A percentile compares a stretch with the other conserved stretches of the same genome.
Evolutionary conservation across 176 grass and related monocot species (phyloP).

Genomic region (Puccinellia tenuiflora): DNA sequence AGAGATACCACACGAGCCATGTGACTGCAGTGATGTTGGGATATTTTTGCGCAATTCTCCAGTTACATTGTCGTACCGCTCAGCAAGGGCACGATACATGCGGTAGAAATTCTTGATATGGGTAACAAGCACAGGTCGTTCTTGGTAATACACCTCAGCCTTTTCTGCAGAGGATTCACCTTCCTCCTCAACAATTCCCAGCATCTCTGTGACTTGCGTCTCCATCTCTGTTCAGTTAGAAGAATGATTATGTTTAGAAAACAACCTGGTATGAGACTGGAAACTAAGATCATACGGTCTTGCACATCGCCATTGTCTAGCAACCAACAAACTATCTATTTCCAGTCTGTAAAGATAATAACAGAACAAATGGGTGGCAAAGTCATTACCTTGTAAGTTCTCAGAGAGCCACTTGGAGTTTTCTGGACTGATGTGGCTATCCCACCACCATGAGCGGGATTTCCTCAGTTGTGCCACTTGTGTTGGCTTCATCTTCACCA

Average conservation of each 20-base stretch:
- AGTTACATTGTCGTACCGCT: constrained; percentile 70
- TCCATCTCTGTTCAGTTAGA: constrained; percentile 69
- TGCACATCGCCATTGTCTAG: neutral
- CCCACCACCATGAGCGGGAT: constrained; percentile 83
- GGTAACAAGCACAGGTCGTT: constrained; percentile 49
- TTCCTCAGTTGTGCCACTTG: constrained; percentile 43
- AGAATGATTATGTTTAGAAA: constrained; percentile 24
- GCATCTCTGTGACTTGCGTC: constrained; percentile 69
- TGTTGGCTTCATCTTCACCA: constrained; percentile 47
- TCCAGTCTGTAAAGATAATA: neutral
- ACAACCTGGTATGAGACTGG: neutral
- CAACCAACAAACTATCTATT: neutral
- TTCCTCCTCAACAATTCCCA: constrained; percentile 58
- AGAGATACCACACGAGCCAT: constrained; percentile 34
- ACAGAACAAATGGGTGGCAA: neutral
- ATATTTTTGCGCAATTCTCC: constrained; percentile 73
- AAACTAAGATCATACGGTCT: neutral
- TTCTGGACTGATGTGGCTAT: constrained; percentile 70
- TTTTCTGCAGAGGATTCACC: constrained; percentile 76
- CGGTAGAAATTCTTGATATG: constrained; percentile 60
- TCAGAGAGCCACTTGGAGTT: constrained; percentile 78
- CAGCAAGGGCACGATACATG: constrained; percentile 75
- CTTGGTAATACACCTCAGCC: constrained; percentile 52
- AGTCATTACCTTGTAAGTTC: constrained; percentile 61
- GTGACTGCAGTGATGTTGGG: constrained; percentile 56